Evolutionary conservation across 805 yeast genomes (phyloP).

Genomic region (Metschnikowia kofuensis): DNA sequence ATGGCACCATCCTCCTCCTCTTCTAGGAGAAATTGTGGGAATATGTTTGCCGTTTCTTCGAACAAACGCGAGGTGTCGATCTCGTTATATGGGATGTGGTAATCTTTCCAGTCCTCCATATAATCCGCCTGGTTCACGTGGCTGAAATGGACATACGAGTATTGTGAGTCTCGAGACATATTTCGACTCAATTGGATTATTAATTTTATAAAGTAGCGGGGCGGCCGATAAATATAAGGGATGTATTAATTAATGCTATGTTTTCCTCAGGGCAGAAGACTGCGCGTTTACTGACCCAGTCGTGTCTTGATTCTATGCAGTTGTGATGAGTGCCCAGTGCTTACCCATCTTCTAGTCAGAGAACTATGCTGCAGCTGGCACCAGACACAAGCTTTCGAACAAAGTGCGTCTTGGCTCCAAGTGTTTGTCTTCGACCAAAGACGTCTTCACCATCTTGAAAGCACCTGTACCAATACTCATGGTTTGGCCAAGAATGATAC

Average conservation of each 20-base stretch:
- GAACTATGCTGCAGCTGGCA: slow-evolving; percentile 11
- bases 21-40: slow-evolving; percentile 36
- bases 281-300: no score
- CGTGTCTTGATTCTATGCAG: slow-evolving; percentile 1
- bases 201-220: neutral
- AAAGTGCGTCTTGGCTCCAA: slow-evolving; percentile 43
- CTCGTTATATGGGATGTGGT: slow-evolving; percentile 39
- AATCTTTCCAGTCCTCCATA: slow-evolving; percentile 42
- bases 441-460: slow-evolving; percentile 73
- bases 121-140: slow-evolving; percentile 39
- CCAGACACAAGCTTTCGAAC: slow-evolving; percentile 44
- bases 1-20: slow-evolving; percentile 37
- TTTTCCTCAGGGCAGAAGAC: no score
- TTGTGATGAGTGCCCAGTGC: neutral
- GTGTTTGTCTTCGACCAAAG: slow-evolving; percentile 42
- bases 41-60: slow-evolving; percentile 35
- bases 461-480: slow-evolving; percentile 98
- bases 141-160: slow-evolving; percentile 34
- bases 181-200: neutral
- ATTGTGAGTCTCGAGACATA: slow-evolving; percentile 17
- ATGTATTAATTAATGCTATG: no score
- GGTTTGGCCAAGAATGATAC: slow-evolving; percentile 96
- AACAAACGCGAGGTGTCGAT: slow-evolving; percentile 37
- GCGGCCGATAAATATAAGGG: no score
- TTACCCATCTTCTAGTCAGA: neutral